Conservation (phyloP, 2,329 filamentous ascomycete genomes). For the Tolypocladium ophioglossoides region DNA sequence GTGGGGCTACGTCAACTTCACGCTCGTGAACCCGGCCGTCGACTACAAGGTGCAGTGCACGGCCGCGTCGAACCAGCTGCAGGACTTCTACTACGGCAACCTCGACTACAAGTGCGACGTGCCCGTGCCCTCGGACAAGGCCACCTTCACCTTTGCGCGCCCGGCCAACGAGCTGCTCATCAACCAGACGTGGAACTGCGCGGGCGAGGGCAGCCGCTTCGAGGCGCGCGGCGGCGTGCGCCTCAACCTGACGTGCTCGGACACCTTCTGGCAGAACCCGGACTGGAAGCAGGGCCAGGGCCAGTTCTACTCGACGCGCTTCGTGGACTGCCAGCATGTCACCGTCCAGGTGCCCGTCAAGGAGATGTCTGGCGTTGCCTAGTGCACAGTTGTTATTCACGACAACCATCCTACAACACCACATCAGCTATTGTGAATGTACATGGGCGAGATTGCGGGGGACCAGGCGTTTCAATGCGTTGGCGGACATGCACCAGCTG, state of each 20-base stretch:
- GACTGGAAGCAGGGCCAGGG: conserved; percentile 19
- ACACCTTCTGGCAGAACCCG: conserved; percentile 15
- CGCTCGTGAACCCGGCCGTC: conserved; percentile 35
- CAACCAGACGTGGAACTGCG: conserved; percentile 40
- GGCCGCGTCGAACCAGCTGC: conserved; percentile 29
- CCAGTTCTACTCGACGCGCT: conserved; percentile 19
- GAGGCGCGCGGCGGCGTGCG: conserved; percentile 14
- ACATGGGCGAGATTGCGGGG: neutral
- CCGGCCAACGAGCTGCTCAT: conserved; percentile 25
- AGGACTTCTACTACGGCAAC: conserved; percentile 40
- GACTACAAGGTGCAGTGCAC: conserved; percentile 26
- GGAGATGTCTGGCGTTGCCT: conserved; percentile 15
- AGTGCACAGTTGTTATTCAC: neutral
- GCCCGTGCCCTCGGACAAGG: conserved; percentile 14
- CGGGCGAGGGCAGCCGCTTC: conserved; percentile 24
- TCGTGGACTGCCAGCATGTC: conserved; percentile 15
- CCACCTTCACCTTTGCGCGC: conserved; percentile 32
- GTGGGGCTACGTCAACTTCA: conserved; percentile 36
- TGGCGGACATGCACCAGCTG: neutral
- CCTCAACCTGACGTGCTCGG: conserved; percentile 18
- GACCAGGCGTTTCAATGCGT: neutral
- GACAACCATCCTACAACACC: neutral
- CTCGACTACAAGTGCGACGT: conserved; percentile 30
- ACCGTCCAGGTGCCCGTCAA: conserved; percentile 14
- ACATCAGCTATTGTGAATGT: neutral